A percentile compares a stretch with the other conserved stretches of the same genome.
Evolutionary conservation across 2,329 filamentous ascomycete genomes (phyloP).

Genomic region (Nigrospora oryzae): DNA sequence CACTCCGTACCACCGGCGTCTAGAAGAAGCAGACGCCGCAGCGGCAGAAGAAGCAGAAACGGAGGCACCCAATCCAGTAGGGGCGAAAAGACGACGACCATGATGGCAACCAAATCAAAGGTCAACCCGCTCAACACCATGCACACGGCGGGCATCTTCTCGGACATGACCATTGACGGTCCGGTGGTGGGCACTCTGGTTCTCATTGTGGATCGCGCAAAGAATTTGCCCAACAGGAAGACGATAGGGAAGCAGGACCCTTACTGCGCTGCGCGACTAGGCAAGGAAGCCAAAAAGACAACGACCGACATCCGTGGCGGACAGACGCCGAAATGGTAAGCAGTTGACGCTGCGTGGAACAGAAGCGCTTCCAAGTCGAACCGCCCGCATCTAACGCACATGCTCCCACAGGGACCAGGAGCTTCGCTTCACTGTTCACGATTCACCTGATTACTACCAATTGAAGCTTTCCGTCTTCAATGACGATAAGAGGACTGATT

Average conservation of each 20-base stretch:
- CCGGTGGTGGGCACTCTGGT: slow-evolving; percentile 91
- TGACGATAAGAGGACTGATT: slow-evolving; percentile 93
- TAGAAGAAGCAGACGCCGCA: no score
- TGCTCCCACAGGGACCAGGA: slow-evolving; percentile 75
- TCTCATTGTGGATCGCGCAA: slow-evolving; percentile 84
- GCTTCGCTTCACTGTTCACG: slow-evolving; percentile 89
- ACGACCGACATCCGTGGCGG: slow-evolving; percentile 88
- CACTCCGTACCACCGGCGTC: no score
- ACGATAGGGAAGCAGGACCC: slow-evolving; percentile 98
- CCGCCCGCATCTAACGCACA: background rate
- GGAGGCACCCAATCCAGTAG: no score
- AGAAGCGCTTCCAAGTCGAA: background rate
- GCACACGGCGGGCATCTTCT: slow-evolving; percentile 88
- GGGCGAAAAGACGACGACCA: background rate
- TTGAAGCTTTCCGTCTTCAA: slow-evolving; percentile 96
- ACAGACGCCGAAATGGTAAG: slow-evolving; percentile 91
- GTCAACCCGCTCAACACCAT: slow-evolving; percentile 49
- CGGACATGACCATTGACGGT: slow-evolving; percentile 88
- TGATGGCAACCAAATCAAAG: slow-evolving; percentile 47
- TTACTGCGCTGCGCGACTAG: slow-evolving; percentile 86
- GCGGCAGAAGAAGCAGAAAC: no score
- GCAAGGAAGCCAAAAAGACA: slow-evolving; percentile 97
- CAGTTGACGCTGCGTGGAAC: slow-evolving; percentile 5
- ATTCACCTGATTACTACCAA: slow-evolving; percentile 92
- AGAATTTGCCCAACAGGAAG: slow-evolving; percentile 94